Evolutionary conservation across 75 land plant genomes (phyloP), one percentile per base, ranked within the genome.

Genomic region (Azolla pinnata): DNA sequence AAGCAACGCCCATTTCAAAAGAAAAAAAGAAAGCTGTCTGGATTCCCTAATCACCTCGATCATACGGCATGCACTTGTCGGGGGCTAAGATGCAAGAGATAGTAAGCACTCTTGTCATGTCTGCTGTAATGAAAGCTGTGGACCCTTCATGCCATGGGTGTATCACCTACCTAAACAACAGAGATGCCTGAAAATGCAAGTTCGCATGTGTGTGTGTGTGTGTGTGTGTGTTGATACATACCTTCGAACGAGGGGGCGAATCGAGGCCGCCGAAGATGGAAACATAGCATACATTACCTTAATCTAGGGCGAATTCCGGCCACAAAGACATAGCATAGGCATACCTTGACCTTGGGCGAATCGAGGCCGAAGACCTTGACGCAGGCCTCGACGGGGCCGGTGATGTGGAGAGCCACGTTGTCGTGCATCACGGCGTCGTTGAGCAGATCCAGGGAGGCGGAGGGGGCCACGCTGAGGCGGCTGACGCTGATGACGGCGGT

Each of bases 301-400:
- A 4, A 5, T 17, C 51, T 48, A 42, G 35, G 17, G 18, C 18
- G 29, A 12, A 33, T 18, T 8, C 0, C 10, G 1, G 30, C 4
- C 4, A 28, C 24, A 5, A 9, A 33, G 29, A 0, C 14, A 59
- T 10, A 32, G 29, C 5, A 17, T 31, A 19, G 7, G 7, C 49
- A 18, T 4, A 83, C 87, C 88, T 85, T 62, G 17, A 85, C 84
- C 18, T 67, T 59, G 3, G 88, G 88, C 1, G 81, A 73, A 58
- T 56, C 70, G 70, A 85, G 30, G 20, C 70, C 64, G 48, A 85
- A 20, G 29, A 76, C 68, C 7, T 74, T 79, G 47, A 85, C 73
- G 69, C 68, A 63, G 21, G 88, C 88, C 0, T 69, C 62, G 45
- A 85, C 80, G 26, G 82, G 85, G 54, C 88, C 88, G 18, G 59